Evolutionary conservation across 2,329 filamentous ascomycete species (phyloP), one percentile per base, ranked within the genome.

Genomic region (Pseudogymnoascus sp.): DNA sequence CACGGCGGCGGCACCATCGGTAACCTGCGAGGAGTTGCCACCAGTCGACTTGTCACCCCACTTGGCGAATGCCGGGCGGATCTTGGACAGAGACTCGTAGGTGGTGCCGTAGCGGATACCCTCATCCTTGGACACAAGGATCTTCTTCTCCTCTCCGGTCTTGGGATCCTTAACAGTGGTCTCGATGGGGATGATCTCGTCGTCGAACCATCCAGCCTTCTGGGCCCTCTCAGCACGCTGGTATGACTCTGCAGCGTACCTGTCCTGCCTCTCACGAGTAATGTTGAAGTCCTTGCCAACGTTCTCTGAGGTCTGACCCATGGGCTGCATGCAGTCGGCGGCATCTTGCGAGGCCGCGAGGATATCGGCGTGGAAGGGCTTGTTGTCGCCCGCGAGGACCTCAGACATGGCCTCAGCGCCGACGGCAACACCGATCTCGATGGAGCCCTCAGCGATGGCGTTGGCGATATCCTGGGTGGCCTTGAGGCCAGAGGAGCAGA

Each of bases 261-360:
- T 79, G 75, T 99, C 94, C 77, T 97, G 90, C 73, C 78, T 77
- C 72, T 92, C 86, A 64, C 94, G 84, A 1, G 84, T 78, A 72
- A 99, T 87, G 72, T 88, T 84, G 75, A 97, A 97, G 77, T 97
- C 94, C 58, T 85, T 85, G 69, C 88, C 91, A 29, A 99, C 92
- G 73, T 97, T 97, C 80, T 99, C 94, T 63, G 88, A 93, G 2
- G 94, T 99, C 84, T 96, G 95, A 21, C 94, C 94, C 94, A 99
- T 99, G 67, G 93, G 89, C 81, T 92, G 84, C 84, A 93, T 84
- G 81, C 92, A 94, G 77, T 97, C 93, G 54, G 76, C 76, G 0
- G 91, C 84, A 72, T 97, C 90, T 73, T 91, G 88, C 77, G 57
- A 59, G 82, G 88, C 70, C 81, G 78, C 68, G 78, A 90, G 78